Evolutionary conservation across 2,329 filamentous ascomycete species (phyloP), one percentile per base, ranked within the genome.

Genomic region (Verticillium nubilum): DNA sequence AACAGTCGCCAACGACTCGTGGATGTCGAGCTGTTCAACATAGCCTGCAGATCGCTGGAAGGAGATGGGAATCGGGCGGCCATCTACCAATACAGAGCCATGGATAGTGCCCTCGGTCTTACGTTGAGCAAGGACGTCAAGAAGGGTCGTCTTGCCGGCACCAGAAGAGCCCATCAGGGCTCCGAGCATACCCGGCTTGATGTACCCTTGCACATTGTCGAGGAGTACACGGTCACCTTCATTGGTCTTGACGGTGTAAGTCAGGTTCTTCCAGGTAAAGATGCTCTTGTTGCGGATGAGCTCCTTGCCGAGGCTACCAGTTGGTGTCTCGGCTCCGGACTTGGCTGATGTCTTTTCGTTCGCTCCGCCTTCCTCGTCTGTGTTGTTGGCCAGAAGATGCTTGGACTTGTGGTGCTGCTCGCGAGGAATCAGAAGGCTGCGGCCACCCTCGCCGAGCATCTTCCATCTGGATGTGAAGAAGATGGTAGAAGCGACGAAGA

Each of bases 91-190:
- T 3, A 63, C 7, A 79, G 37, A 53, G 15, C 58, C 58, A 1
- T 59, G 23, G 13, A 61, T 59, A 13, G 50, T 52, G 7, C 60
- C 60, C 5, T 23, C 50, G 19, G 56, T 57, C 64, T 88, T 86
- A 10, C 87, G 80, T 65, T 89, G 86, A 1, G 86, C 84, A 2
- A 90, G 74, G 0, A 86, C 88, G 70, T 90, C 89, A 15, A 90
- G 77, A 2, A 90, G 71, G 1, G 60, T 61, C 12, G 58, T 60
- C 42, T 62, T 62, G 12, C 60, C 72, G 3, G 72, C 72, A 7
- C 72, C 72, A 0, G 72, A 72, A 1, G 70, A 69, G 27, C 72
- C 86, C 87, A 90, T 90, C 26, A 79, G 59, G 3, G 59, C 86
- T 27, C 85, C 88, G 55, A 88, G 72, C 47, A 84, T 87, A 58